Evolutionary conservation across 2,329 filamentous ascomycete genomes (phyloP), one percentile per base, ranked within the genome.

Genomic region (Hymenoscyphus occultus): DNA sequence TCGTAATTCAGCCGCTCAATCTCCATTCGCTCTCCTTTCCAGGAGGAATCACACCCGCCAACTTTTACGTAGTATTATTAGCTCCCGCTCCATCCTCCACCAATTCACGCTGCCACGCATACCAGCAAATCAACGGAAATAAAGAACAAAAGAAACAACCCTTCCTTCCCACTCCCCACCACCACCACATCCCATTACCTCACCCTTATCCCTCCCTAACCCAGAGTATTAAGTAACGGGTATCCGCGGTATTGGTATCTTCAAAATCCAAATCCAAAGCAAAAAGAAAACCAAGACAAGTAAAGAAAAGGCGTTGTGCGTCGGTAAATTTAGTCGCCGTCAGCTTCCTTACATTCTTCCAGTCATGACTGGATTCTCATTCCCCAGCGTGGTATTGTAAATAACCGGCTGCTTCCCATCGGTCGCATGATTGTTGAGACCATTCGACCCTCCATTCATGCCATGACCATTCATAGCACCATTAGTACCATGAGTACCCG

Each of bases 361-460:
- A 61, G 65, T 68, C 6, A 71, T 40, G 39, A 72, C 69, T 14
- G 71, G 69, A 64, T 73, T 72, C 51, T 70, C 67, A n/a, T 62
- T 32, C 5, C 71, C 71, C 12, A 71, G 64, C 9, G 67, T 70
- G 22, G 71, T 73, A 42, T 67, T 62, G 56, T 40, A 62, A 14
- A 19, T 56, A 22, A 60, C 61, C 9, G 62, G 56, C 28, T 63
- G 19, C 7, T 4, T 1, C 19, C 10, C 16, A 59, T 14, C 42
- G 39, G 31, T 6, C 35, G 60, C 64, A 32, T 63, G 60, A n/a
- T 32, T 60, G 16, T 57, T 62, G 5, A 31, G 4, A 13, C 28
- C 31, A 39, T 14, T 54, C 28, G 28, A 35, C 5, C 16, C 42
- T 19, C 45, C 45, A 22, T 51, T 51, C n/a, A 51, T 13, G 3